Evolutionary conservation across 805 yeast species (phyloP), one percentile per base, ranked within the genome.

Genomic region (Millerago galiae): DNA sequence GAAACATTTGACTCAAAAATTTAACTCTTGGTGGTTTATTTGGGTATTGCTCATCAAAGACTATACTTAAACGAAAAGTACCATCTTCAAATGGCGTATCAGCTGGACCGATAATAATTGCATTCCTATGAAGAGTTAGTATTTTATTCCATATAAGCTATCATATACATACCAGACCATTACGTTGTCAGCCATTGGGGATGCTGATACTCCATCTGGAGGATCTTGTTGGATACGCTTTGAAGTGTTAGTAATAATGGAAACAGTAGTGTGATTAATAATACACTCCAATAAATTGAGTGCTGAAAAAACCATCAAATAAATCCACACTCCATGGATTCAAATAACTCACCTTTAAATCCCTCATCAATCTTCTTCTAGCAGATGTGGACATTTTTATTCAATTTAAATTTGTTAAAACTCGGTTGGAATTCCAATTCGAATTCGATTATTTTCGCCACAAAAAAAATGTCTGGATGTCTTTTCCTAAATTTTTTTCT

Each of bases 81-180:
- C 99, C 99, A 59, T 93, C 99, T 62, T 93, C 99, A 60, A 88
- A 93, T 3, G 99, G 98, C 0, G 99, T 93, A 50, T 89, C 97
- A 21, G 91, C 81, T 2, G 99, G 99, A 0, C 99, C 99, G 44
- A 93, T 90, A 48, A 93, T 93, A 45, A 93, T 95, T 0, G 97
- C 99, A 63, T 93, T 93, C 90, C 56, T 52, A 29, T 25, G 15
- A 3, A 52, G 44, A 11, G 45, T 44, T 43, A 45, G 54, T 46
- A 34, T n/a, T n/a, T n/a, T n/a, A 16, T 9, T 8, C 10, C 4
- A 30, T 12, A 21, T 11, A 15, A 9, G 28, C 15, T 5, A 35
- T 16, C 28, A 6, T 28, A 38, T 5, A 48, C 56, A 30, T 39
- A 52, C 57, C 99, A 93, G 30, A 86, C 77, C 96, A 93, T 89